phyloP scores from a whole-genome alignment of 78 protist species.

The Dictyostelium capitatum region DNA sequence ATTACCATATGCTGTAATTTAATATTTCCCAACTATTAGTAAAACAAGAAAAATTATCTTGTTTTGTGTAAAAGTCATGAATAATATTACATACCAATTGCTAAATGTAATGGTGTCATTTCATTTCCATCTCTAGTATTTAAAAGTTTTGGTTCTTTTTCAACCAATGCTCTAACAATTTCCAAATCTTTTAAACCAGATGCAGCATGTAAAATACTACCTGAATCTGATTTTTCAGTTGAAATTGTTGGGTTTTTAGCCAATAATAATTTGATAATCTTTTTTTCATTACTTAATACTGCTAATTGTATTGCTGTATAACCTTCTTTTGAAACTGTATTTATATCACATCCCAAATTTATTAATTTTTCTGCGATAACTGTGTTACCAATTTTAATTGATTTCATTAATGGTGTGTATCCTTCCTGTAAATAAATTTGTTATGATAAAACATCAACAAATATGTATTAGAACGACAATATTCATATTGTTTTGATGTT shows the following conservation, averaged over 20 bases:
- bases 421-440: background rate
- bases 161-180: constrained; percentile 14
- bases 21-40: too few species aligned
- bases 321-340: constrained; percentile 28
- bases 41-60: background rate
- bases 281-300: constrained; percentile 23
- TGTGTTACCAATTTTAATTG: constrained; percentile 41
- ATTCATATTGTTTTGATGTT: background rate
- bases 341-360: background rate
- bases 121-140: constrained; percentile 34
- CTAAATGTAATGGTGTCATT: constrained; percentile 74
- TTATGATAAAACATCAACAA: background rate
- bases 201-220: constrained; percentile 48
- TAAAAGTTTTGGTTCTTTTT: constrained; percentile 46
- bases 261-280: constrained; percentile 21
- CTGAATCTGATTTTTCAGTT: constrained; percentile 25
- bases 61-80: background rate
- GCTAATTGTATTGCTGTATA: constrained; percentile 51
- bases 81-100: constrained; percentile 45
- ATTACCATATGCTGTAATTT: constrained; percentile 49
- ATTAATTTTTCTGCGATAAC: constrained; percentile 36
- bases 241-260: constrained; percentile 28
- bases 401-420: constrained; percentile 55
- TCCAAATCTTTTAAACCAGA: constrained; percentile 24
- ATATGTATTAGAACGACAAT: background rate